Evolutionary conservation across 2,329 filamentous ascomycete genomes (phyloP).

Genomic region (Penicillium sp.): DNA sequence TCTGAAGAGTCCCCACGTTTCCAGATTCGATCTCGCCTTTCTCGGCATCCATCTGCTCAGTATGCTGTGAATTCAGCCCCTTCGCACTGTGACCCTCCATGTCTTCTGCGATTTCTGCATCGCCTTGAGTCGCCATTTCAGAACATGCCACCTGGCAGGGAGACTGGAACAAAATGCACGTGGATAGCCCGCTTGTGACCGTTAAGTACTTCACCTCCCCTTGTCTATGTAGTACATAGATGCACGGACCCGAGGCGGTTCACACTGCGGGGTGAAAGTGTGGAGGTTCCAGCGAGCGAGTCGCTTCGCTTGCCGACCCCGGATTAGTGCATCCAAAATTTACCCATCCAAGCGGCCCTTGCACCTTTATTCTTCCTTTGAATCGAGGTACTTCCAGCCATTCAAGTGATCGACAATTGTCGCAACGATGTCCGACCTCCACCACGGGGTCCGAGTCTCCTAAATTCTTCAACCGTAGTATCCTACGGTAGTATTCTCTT

Average conservation of each 20-base stretch:
- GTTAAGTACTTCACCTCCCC: background rate
- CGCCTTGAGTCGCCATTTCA: background rate
- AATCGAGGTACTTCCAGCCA: background rate
- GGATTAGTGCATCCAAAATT: background rate
- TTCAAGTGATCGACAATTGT: slow-evolving; percentile 7
- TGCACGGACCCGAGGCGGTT: background rate
- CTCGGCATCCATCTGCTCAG: background rate
- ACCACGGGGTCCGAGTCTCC: slow-evolving; percentile 10
- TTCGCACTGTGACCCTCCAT: background rate
- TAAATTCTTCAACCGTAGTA: slow-evolving; percentile 9
- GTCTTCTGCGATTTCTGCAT: background rate
- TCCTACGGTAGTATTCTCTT: slow-evolving; percentile 12
- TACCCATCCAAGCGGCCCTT: background rate
- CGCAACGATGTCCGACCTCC: slow-evolving; percentile 8
- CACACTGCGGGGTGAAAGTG: background rate
- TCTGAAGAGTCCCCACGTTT: slow-evolving; percentile 36
- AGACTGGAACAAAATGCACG: background rate
- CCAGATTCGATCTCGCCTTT: background rate
- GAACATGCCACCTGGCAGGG: background rate
- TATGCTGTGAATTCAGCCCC: background rate
- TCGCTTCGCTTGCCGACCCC: background rate
- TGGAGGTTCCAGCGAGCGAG: background rate
- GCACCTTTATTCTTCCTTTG: background rate
- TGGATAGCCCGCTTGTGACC: background rate
- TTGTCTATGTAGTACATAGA: background rate